Percentiles rank a stretch among this genome's conserved stretches.
Evolutionary conservation across 495 filamentous ascomycete species (phyloP).

Genomic region (Amphirosellinia nigrospora): DNA sequence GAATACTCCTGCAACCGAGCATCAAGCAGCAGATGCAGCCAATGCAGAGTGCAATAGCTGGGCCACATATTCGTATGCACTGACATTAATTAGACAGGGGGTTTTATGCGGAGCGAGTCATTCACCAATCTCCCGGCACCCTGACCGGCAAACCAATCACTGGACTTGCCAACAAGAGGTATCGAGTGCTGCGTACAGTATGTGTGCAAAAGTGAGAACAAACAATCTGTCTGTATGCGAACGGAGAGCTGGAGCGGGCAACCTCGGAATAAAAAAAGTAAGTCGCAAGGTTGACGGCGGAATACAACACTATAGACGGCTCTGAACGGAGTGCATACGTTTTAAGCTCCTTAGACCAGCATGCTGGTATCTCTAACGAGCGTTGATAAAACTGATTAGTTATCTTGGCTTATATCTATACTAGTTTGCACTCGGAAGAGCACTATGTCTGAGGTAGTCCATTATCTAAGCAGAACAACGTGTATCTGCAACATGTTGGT

Average conservation of each 20-base stretch:
- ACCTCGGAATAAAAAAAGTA: slow-evolving; percentile 14
- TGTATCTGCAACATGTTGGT: slow-evolving; percentile 18
- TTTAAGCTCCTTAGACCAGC: neutral
- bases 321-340: neutral
- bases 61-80: slow-evolving; percentile 24
- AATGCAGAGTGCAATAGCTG: slow-evolving; percentile 24
- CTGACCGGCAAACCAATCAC: slow-evolving; percentile 25
- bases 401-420: neutral
- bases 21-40: slow-evolving; percentile 14
- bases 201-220: neutral
- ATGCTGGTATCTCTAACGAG: neutral
- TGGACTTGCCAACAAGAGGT: slow-evolving; percentile 1
- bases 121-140: slow-evolving; percentile 30
- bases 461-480: slow-evolving; percentile 26
- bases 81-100: slow-evolving; percentile 26
- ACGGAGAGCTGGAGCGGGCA: slow-evolving; percentile 15
- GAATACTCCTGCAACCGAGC: slow-evolving; percentile 9
- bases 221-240: slow-evolving; percentile 12
- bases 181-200: slow-evolving; percentile 15
- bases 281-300: neutral
- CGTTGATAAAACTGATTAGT: neutral
- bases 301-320: neutral
- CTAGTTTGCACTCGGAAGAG: slow-evolving; percentile 3
- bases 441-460: neutral
- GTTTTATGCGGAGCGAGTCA: slow-evolving; percentile 29